phyloP scores from a whole-genome alignment of 164 flowering plant species.

The Euptelea pleiosperma region DNA sequence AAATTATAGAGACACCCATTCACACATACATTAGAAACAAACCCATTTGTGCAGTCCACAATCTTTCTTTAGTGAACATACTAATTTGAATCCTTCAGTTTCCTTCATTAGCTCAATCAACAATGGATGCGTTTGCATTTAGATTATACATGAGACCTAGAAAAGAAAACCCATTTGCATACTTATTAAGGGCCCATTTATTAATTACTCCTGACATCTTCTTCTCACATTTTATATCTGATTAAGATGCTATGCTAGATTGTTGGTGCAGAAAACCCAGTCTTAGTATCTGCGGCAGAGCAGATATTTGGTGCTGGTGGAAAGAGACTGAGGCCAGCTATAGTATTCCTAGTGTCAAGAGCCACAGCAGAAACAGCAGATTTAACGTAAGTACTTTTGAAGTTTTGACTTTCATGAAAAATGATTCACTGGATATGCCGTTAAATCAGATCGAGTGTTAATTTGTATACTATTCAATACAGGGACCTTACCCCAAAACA shows the following conservation, averaged over 20 bases:
- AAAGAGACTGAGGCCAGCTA: conserved; percentile 95
- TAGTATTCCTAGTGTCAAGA: conserved; percentile 85
- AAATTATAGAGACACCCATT: too few species aligned
- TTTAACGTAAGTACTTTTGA: conserved; percentile 48
- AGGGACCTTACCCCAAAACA: conserved; percentile 87
- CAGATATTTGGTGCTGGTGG: conserved; percentile 98
- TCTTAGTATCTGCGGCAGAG: conserved; percentile 90
- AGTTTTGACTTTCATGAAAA: background rate
- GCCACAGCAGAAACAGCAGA: conserved; percentile 77
- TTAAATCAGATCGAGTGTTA: background rate
- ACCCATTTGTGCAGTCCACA: too few species aligned
- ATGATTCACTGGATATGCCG: background rate
- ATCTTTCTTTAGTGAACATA: too few species aligned
- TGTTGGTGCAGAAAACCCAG: conserved; percentile 97
- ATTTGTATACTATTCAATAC: conserved; percentile 17
- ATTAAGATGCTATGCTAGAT: conserved; percentile 47
- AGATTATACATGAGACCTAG: too few species aligned
- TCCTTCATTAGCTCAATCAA: too few species aligned
- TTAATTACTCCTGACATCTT: background rate
- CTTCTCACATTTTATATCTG: conserved; percentile 22
- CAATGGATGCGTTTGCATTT: too few species aligned
- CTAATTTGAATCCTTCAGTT: too few species aligned
- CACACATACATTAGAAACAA: too few species aligned
- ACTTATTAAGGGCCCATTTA: too few species aligned
- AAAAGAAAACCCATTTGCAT: too few species aligned